Conservation (phyloP, 208 protist species). For the Sergeia podlipaevii region DNA sequence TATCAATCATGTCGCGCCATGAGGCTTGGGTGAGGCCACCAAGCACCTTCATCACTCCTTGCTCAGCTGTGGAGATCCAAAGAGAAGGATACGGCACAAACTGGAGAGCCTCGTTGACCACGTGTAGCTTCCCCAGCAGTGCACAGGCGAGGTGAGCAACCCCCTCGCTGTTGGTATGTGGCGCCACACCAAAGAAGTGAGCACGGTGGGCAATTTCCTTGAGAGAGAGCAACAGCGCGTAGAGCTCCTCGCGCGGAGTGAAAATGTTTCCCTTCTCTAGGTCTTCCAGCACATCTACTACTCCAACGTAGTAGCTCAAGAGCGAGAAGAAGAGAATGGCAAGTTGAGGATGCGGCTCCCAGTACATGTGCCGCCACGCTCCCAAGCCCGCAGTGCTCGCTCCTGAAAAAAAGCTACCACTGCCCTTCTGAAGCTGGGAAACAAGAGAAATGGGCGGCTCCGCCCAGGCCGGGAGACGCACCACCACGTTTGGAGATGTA, state of each 20-base stretch:
- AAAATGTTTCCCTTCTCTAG: constrained; percentile 32
- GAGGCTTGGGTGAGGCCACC: constrained; percentile 18
- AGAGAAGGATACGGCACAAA: constrained; percentile 45
- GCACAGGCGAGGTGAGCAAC: constrained; percentile 59
- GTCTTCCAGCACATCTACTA: constrained; percentile 56
- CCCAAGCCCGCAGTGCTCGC: neutral
- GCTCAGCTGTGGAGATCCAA: constrained; percentile 48
- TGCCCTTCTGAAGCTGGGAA: neutral
- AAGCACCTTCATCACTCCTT: constrained; percentile 12
- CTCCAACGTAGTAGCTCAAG: constrained; percentile 71
- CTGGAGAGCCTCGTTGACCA: constrained; percentile 53
- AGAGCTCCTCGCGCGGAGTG: constrained; percentile 29
- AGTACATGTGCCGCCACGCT: constrained; percentile 33
- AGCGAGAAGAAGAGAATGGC: constrained; percentile 74
- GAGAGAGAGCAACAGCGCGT: constrained; percentile 62
- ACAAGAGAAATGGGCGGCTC: constrained; percentile 1
- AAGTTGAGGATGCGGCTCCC: constrained; percentile 63
- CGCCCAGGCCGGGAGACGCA: neutral
- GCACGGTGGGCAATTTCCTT: constrained; percentile 74
- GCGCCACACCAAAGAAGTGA: constrained; percentile 69
- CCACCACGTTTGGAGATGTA: neutral
- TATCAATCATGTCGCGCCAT: constrained; percentile 23
- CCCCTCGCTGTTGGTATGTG: constrained; percentile 57
- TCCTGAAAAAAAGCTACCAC: neutral
- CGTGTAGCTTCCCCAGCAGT: constrained; percentile 63